Evolutionary conservation across 495 filamentous ascomycete species (phyloP), one percentile per base, ranked within the genome.

Genomic region (Sporormia fimetaria): DNA sequence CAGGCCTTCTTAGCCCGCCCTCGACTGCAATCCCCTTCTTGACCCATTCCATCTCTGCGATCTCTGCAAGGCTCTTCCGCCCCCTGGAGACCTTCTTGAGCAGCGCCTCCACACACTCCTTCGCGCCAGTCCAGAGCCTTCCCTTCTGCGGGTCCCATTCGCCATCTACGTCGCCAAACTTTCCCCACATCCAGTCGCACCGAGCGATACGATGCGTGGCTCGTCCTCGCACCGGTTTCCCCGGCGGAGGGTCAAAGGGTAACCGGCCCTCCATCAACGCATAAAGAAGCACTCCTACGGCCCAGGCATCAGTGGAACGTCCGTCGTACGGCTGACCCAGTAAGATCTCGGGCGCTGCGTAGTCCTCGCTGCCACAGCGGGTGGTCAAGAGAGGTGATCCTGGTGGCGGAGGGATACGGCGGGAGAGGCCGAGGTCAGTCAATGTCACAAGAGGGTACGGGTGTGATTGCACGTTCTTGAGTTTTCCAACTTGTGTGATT

Each of bases 321-420:
- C 92, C 90, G 58, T 98, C 90, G 57, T 98, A 98, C 4, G 85
- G 73, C 55, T 93, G 86, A 14, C 86, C 86, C 69, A 98, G 83
- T 16, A 98, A 78, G 30, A 98, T 83, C 59, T 98, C 90, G 0
- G 90, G 90, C 0, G 90, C 86, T 3, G 90, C 92, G 55, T 98
- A 98, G 65, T 98, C 90, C 60, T 95, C 90, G 23, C 81, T 88
- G 12, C 90, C 90, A 57, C 90, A 98, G 10, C 88, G 72, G 9
- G 87, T 94, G 29, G 83, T 80, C 10, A 98, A 70, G 20, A 88
- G 66, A 6, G 76, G 74, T 15, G 70, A 73, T 24, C 80, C 69
- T 49, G 85, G 70, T 57, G 82, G 64, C 26, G 78, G 70, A 9
- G 81, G 75, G 12, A 96, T 80, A 17, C 78, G 75, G 42, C 86